Evolutionary conservation across 345 rosid genomes (phyloP).

Genomic region (Populus nigra): DNA sequence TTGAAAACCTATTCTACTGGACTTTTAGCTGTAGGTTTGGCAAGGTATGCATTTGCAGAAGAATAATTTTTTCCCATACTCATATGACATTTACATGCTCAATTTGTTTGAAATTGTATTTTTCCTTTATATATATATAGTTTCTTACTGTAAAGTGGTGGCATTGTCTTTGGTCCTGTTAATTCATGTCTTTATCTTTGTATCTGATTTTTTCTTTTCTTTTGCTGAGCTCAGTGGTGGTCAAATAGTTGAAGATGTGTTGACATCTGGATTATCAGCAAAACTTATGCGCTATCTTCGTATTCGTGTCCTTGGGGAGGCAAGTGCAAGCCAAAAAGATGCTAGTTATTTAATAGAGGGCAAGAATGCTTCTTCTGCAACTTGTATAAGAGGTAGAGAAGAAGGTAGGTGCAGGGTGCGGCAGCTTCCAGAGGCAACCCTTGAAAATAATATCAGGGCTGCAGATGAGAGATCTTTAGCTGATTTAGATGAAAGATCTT

Average conservation of each 20-base stretch:
- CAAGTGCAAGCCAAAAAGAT: conserved; percentile 61
- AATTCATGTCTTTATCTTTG: neutral
- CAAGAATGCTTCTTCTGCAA: conserved; percentile 40
- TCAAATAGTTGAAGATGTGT: conserved; percentile 85
- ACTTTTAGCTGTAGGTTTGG: conserved; percentile 84
- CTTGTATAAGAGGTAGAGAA: conserved; percentile 62
- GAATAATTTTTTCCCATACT: neutral
- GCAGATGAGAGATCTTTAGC: conserved; percentile 39
- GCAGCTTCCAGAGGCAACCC: conserved; percentile 56
- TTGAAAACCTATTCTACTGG: conserved; percentile 86
- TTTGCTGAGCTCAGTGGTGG: conserved; percentile 59
- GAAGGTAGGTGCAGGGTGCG: conserved; percentile 71
- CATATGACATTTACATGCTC: conserved; percentile 15
- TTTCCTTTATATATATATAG: neutral
- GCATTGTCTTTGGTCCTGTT: too few species aligned
- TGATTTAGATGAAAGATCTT: conserved; percentile 37
- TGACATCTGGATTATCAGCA: conserved; percentile 84
- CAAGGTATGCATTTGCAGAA: conserved; percentile 42
- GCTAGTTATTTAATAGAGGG: conserved; percentile 45
- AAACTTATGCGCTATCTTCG: conserved; percentile 98
- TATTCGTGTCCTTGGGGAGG: conserved; percentile 78
- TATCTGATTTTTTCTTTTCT: neutral
- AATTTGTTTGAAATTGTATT: conserved; percentile 6
- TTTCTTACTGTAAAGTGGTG: too few species aligned
- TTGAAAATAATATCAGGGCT: conserved; percentile 36